Evolutionary conservation across 148 eudicot species (phyloP), one percentile per base, ranked within the genome.

Genomic region (Simmondsia chinensis): DNA sequence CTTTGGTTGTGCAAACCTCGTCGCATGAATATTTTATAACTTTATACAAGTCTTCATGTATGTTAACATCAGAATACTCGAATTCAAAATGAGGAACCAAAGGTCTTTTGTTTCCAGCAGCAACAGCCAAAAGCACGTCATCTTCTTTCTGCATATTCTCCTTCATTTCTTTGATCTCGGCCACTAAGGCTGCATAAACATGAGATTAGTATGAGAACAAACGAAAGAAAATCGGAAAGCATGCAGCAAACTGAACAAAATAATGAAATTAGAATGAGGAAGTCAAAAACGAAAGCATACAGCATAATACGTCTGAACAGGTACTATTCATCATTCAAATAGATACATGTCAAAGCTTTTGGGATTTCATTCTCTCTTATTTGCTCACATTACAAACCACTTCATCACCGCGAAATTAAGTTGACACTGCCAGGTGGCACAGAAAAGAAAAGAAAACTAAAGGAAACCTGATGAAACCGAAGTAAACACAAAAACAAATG

Each of bases 21-120:
- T 85, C 94, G 50, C 87, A 81, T 8, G 97, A 89, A 69, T 73
- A 85, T 32, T 79, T 72, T 37, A 91, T 72, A 61, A 91, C 62
- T 50, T 79, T 82, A 48, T 60, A 79, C 60, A 82, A 43, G 63
- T 85, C 97, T 54, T 85, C 88, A 52, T 81, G 94, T 54, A 84
- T 66, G 47, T 68, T 81, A 46, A 14, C 11, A 50, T 91, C 94
- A 49, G 72, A 26, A 68, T 76, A 91, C 40, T 74, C 85, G 52
- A 73, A 74, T 32, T 64, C 74, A 14, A 74, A 62, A 75, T 91
- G 66, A 40, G 97, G 80, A 50, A 54, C 33, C 40, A 78, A 60
- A 31, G 76, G 75, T 49, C 85, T 72, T 67, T 69, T 78, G 56
- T 74, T 78, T 59, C 93, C 93, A 61, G 82, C 87, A 51, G 82